A percentile compares a stretch with the other conserved stretches of the same genome.
Evolutionary conservation across 2,329 filamentous ascomycete species (phyloP).

Genomic region (Nemania bipapillata): DNA sequence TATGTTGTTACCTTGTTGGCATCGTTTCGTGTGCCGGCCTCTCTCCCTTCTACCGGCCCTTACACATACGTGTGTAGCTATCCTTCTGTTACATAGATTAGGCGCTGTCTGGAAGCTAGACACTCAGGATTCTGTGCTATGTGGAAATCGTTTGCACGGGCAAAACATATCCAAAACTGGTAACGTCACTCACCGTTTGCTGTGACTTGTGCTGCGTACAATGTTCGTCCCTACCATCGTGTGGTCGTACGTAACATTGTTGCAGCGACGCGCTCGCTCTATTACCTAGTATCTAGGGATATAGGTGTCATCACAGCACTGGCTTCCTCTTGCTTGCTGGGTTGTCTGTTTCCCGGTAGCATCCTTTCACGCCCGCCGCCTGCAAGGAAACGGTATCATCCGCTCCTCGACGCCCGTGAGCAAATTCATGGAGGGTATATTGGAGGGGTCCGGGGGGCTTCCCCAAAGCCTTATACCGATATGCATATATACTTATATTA

Average conservation of each 20-base stretch:
- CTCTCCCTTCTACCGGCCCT: neutral
- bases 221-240: neutral
- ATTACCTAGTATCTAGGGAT: neutral
- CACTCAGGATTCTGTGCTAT: neutral
- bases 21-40: too few species aligned
- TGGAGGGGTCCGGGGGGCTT: neutral
- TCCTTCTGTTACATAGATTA: neutral
- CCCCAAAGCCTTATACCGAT: slow-evolving; percentile 3
- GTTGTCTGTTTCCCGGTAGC: slow-evolving; percentile 13
- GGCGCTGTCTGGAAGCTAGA: neutral
- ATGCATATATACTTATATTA: neutral
- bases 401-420: slow-evolving; percentile 5
- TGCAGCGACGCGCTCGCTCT: neutral
- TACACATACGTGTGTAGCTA: slow-evolving; percentile 5
- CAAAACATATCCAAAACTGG: slow-evolving; percentile 3
- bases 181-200: slow-evolving; percentile 6
- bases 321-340: neutral
- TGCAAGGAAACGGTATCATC: slow-evolving; percentile 25
- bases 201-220: neutral
- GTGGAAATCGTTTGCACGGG: slow-evolving; percentile 5
- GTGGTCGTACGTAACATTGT: neutral
- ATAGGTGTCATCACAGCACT: slow-evolving; percentile 7
- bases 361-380: slow-evolving; percentile 8
- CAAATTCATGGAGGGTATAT: slow-evolving; percentile 5
- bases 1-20: neutral